Percentiles rank a stretch among this genome's conserved stretches.
Evolutionary conservation across 1,284 basidiomycete species (phyloP).

Genomic region (Ustilago lituana): DNA sequence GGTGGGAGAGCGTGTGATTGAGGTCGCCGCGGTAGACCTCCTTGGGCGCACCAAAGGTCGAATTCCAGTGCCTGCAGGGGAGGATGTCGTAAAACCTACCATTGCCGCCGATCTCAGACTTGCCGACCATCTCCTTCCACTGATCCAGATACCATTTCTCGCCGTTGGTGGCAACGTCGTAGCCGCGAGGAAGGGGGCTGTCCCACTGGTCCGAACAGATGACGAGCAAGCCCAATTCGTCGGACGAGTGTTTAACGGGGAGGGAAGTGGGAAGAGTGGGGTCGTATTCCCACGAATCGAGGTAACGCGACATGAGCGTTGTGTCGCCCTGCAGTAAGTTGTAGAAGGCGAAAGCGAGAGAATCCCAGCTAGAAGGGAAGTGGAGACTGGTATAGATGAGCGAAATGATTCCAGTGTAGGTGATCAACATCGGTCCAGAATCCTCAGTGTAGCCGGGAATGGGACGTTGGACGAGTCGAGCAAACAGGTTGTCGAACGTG

Average conservation of each 20-base stretch:
- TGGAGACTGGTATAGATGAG: conserved; percentile 38
- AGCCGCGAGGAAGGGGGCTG: conserved; percentile 8
- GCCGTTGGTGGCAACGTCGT: conserved; percentile 14
- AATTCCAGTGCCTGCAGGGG: conserved; percentile 42
- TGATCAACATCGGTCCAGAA: conserved; percentile 33
- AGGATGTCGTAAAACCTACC: conserved; percentile 38
- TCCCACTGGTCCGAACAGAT: conserved; percentile 47
- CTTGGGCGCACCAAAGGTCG: conserved; percentile 17
- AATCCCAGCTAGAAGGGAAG: conserved; percentile 22
- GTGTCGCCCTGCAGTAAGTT: conserved; percentile 27
- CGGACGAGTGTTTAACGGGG: conserved; percentile 5
- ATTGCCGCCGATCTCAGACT: conserved; percentile 43
- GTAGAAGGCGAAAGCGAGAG: conserved; percentile 16
- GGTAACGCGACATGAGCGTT: conserved; percentile 17
- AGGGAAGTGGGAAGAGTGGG: conserved; percentile 1
- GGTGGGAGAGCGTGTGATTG: conserved; percentile 22
- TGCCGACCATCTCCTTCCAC: conserved; percentile 24
- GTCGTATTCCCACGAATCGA: conserved; percentile 36
- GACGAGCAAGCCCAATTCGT: conserved; percentile 33
- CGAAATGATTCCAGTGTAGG: conserved; percentile 24
- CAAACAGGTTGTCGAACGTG: conserved; percentile 24
- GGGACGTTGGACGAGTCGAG: conserved; percentile 10
- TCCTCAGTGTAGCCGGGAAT: conserved; percentile 17
- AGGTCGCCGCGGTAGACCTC: conserved; percentile 40
- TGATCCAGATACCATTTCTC: conserved; percentile 33